These are phyloP conservation scores for Selenicereus undatus DNA, from an alignment of 148 eudicot genomes.

Conservation along the genomic window DNA sequence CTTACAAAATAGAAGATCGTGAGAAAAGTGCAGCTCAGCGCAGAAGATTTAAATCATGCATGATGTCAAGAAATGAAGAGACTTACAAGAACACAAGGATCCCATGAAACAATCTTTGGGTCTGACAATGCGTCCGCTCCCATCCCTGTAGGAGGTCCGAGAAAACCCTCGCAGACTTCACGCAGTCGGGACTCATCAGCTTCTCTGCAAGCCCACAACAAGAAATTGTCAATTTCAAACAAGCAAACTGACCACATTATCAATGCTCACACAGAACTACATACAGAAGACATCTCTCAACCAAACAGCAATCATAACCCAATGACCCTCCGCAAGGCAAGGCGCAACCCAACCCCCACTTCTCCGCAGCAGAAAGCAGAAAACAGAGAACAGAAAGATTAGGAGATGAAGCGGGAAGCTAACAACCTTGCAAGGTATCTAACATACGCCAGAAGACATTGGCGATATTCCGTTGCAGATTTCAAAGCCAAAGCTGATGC, in stretches of 20 bases:
- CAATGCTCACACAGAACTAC: neutral
- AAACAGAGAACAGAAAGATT: neutral
- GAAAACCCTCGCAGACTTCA: conserved; percentile 91
- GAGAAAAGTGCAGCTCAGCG: neutral
- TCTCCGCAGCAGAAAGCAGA: neutral
- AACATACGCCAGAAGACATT: conserved; percentile 82
- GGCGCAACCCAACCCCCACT: neutral
- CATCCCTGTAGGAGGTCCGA: conserved; percentile 97
- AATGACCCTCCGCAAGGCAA: neutral
- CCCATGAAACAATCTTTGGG: conserved; percentile 61
- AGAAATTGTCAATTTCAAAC: neutral
- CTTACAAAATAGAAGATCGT: neutral
- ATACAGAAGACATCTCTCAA: neutral
- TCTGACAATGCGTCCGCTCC: conserved; percentile 46
- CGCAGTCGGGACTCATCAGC: conserved; percentile 88
- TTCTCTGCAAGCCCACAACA: conserved; percentile 46
- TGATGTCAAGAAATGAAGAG: conserved; percentile 12
- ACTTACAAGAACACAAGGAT: conserved; percentile 85
- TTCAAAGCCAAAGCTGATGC: conserved; percentile 88
- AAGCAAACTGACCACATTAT: neutral
- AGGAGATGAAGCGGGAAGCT: neutral
- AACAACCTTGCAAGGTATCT: conserved; percentile 84
- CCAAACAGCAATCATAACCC: neutral
- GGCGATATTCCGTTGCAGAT: conserved; percentile 86
- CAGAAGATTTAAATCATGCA: neutral